These are phyloP conservation scores for Cladosporium sp. DNA, from an alignment of 2,329 filamentous ascomycete species.

Conservation along the genomic window DNA sequence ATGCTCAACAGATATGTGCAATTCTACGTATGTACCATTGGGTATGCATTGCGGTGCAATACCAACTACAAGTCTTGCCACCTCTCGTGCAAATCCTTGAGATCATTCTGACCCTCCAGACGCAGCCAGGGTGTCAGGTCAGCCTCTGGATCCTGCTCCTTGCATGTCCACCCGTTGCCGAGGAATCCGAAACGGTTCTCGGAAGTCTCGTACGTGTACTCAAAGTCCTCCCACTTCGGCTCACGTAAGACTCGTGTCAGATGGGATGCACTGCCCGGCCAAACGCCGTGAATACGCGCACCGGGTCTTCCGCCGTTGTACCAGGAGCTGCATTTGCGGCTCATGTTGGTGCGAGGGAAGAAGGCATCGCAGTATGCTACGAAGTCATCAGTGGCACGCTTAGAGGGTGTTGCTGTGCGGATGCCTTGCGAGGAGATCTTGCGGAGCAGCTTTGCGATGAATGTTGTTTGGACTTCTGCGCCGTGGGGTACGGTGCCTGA, in stretches of 20 bases:
- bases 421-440: slow-evolving; percentile 68
- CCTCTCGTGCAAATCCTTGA: slow-evolving; percentile 64
- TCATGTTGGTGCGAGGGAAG: slow-evolving; percentile 54
- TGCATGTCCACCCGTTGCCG: slow-evolving; percentile 65
- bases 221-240: slow-evolving; percentile 61
- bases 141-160: slow-evolving; percentile 56
- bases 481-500: slow-evolving; percentile 63
- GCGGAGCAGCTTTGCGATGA: slow-evolving; percentile 66
- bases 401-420: slow-evolving; percentile 58
- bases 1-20: neutral
- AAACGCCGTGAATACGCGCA: slow-evolving; percentile 65
- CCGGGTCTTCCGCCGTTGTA: slow-evolving; percentile 67
- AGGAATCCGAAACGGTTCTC: slow-evolving; percentile 62
- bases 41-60: neutral
- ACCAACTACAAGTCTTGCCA: slow-evolving; percentile 52
- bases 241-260: slow-evolving; percentile 58
- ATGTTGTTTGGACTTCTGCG: slow-evolving; percentile 65
- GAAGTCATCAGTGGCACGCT: slow-evolving; percentile 54
- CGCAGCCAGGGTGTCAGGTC: slow-evolving; percentile 67
- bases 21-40: neutral
- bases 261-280: slow-evolving; percentile 67
- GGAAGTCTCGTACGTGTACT: slow-evolving; percentile 50
- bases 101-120: slow-evolving; percentile 56
- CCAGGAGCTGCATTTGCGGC: slow-evolving; percentile 69
- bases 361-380: slow-evolving; percentile 42